Base-by-base conservation (phyloP, 2,329 filamentous ascomycete genomes). In the Rhytidhysteron rufulum region DNA sequence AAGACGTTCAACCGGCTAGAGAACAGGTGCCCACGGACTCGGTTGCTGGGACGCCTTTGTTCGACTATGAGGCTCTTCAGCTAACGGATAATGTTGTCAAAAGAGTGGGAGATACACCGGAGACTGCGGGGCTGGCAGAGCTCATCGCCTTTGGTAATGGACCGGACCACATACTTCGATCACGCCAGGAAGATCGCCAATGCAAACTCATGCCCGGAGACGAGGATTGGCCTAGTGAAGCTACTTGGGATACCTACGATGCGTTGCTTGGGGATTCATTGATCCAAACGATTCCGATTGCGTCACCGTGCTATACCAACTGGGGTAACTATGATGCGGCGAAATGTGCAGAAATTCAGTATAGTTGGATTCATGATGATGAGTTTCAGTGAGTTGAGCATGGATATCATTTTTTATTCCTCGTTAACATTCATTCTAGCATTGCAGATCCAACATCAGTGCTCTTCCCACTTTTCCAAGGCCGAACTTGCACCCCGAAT, bases 281-380 rank as follows among this genome's bases (percentile, higher is more conserved):
- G 24, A 63, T 82, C 31, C 66, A 69, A 11, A 79, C 74, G 0
- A 58, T 72, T 2, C 79, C 79, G 0, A 51, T 80, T 4, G 78
- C 68, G 1, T 56, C 69, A 2, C 61, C 71, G 1, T 83, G 79
- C 50, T 78, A 82, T 47, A 44, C 24, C 29, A n/a, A n/a, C n/a
- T n/a, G n/a, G n/a, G n/a, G n/a, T n/a, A n/a, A n/a, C n/a, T 60
- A 6, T 49, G 48, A 15, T 80, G 77, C 50, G 43, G 55, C 2
- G 54, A 45, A 13, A 50, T 77, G 1, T 62, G 63, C 32, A 49
- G n/a, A n/a, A n/a, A n/a, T n/a, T n/a, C n/a, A n/a, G n/a, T n/a
- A n/a, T n/a, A n/a, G n/a, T n/a, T n/a, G n/a, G n/a, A n/a, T n/a
- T n/a, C n/a, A n/a, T n/a, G n/a, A n/a, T n/a, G n/a, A n/a, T n/a